Evolutionary conservation across 1,139 yeast species (phyloP).

Genomic region (Saccharomyces pastorianus): DNA sequence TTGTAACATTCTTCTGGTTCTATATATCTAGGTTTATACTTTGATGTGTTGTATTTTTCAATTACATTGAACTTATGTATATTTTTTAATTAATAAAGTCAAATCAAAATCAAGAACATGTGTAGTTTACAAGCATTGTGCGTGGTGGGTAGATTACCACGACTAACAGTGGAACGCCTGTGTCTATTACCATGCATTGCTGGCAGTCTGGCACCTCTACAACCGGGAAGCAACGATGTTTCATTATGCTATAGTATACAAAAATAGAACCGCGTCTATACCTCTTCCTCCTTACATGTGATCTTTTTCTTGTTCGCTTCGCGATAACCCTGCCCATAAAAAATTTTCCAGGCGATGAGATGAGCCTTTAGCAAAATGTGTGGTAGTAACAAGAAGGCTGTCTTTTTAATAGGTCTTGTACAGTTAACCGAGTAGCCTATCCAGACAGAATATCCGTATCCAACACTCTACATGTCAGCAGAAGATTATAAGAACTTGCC

Average conservation of each 20-base stretch:
- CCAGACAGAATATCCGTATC: neutral
- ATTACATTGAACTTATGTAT: neutral
- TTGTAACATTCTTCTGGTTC: conserved; percentile 1
- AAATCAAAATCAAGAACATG: neutral
- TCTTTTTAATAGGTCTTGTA: neutral
- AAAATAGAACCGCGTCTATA: no score
- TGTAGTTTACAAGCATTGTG: no score
- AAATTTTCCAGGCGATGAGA: neutral
- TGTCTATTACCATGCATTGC: no score
- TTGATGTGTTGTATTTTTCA: conserved; percentile 1
- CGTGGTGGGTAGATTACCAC: no score
- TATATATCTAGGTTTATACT: conserved; percentile 1
- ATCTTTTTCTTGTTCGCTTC: neutral
- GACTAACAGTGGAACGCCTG: no score
- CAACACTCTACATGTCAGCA: conserved; percentile 1
- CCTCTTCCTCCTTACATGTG: neutral
- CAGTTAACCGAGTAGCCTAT: neutral
- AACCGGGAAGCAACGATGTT: no score
- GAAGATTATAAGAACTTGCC: conserved; percentile 36
- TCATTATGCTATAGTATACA: no score
- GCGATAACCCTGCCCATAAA: neutral
- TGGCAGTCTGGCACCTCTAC: neutral
- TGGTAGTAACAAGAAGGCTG: neutral
- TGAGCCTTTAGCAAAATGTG: neutral
- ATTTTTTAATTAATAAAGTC: neutral